A percentile compares a stretch with the other conserved stretches of the same genome.
phyloP scores from a whole-genome alignment of 1,284 basidiomycete species.

The Trametes polyzona region DNA sequence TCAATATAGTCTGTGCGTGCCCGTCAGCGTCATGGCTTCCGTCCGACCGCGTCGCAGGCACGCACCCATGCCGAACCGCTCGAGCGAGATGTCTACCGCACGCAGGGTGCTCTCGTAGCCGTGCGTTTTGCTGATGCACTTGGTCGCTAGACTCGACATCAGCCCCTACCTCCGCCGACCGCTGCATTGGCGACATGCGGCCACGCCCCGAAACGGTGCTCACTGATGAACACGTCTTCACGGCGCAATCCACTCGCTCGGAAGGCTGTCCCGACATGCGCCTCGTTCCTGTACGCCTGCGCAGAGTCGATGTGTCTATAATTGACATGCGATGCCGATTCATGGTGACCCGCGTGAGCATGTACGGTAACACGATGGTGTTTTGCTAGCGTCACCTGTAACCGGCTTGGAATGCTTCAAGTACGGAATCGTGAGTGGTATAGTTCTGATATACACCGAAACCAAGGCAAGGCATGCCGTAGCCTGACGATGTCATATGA shows the following conservation, averaged over 20 bases:
- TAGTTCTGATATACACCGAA: slow-evolving; percentile 83
- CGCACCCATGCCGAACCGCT: slow-evolving; percentile 29
- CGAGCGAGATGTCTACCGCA: slow-evolving; percentile 31
- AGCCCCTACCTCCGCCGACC: not conserved
- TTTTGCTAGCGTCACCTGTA: too few species aligned
- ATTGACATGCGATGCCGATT: not conserved
- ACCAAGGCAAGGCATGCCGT: slow-evolving; percentile 73
- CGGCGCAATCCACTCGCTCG: slow-evolving; percentile 53
- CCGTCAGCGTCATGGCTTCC: not conserved
- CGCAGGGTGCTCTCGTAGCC: slow-evolving; percentile 33
- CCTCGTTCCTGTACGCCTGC: slow-evolving; percentile 77
- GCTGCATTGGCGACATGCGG: not conserved
- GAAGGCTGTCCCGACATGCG: slow-evolving; percentile 62
- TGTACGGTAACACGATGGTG: not conserved
- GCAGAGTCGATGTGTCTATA: slow-evolving; percentile 71
- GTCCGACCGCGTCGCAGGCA: not conserved
- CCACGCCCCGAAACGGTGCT: too few species aligned
- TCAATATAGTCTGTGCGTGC: slow-evolving; percentile 54
- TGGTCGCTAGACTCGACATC: slow-evolving; percentile 24
- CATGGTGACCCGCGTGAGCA: not conserved
- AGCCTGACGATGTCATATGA: slow-evolving; percentile 45
- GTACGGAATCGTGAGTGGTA: slow-evolving; percentile 58
- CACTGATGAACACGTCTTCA: slow-evolving; percentile 76
- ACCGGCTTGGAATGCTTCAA: slow-evolving; percentile 70
- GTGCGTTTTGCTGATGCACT: slow-evolving; percentile 32